A percentile compares a stretch with the other conserved stretches of the same genome.
Evolutionary conservation across 169 alveolate species (phyloP).

Genomic region (Plasmodium ovale): DNA sequence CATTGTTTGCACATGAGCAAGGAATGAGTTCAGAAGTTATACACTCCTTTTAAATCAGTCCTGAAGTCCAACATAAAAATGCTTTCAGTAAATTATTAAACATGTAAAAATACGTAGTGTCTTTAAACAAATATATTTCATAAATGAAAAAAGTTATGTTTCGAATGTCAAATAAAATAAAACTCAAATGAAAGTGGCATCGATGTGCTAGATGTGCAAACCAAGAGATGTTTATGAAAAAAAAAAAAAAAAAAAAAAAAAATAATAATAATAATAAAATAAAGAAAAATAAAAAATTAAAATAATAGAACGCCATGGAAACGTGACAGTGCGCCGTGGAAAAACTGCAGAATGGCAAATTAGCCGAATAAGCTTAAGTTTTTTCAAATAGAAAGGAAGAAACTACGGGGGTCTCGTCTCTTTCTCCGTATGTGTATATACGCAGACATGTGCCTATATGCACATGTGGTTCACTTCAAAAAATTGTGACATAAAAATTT

Average conservation of each 20-base stretch:
- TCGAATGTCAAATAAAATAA: neutral
- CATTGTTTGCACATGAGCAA: too few relatives aligned
- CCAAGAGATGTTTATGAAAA: neutral
- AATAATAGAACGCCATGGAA: neutral
- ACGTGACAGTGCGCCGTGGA: neutral
- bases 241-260: neutral
- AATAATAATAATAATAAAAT: neutral
- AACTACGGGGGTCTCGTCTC: neutral
- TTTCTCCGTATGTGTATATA: neutral
- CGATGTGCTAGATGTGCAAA: neutral
- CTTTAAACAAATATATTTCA: slow-evolving; percentile 25
- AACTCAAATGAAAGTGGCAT: neutral
- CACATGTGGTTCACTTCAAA: neutral
- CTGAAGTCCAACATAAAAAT: slow-evolving; percentile 20
- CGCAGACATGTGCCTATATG: neutral
- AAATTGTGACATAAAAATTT: neutral
- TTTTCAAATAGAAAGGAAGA: neutral
- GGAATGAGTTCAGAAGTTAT: too few relatives aligned
- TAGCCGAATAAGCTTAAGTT: neutral
- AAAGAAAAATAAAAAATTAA: neutral
- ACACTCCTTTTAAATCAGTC: slow-evolving; percentile 17
- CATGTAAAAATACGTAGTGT: too few relatives aligned
- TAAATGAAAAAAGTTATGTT: neutral
- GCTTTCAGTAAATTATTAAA: slow-evolving; percentile 33
- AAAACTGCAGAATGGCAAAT: neutral